A percentile compares a stretch with the other conserved stretches of the same genome.
Evolutionary conservation across 768 basidiomycete species (phyloP).

Genomic region (Imleria badia): DNA sequence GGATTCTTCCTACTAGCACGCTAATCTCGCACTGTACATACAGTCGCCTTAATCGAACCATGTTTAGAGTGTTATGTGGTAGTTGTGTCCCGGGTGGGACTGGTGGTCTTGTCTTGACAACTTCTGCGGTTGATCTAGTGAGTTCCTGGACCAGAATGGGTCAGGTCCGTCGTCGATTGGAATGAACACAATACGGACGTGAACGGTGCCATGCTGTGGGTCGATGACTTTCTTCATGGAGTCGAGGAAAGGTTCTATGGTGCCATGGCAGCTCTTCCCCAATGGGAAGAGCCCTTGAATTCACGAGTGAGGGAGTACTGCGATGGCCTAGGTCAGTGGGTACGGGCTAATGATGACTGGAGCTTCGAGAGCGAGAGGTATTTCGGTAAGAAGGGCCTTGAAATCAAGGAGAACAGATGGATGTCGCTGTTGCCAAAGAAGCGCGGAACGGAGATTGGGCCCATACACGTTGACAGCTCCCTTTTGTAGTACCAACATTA

Average conservation of each 20-base stretch:
- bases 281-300: constrained; percentile 44
- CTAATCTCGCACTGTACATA: no score
- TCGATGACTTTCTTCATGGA: constrained; percentile 2
- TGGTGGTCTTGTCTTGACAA: no score
- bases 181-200: constrained; percentile 31
- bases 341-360: constrained; percentile 50
- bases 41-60: no score
- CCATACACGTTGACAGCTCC: constrained; percentile 13
- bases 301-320: constrained; percentile 41
- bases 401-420: constrained; percentile 32
- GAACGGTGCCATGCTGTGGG: constrained; percentile 20
- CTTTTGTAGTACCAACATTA: no score
- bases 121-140: no score
- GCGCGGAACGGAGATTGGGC: constrained; percentile 4
- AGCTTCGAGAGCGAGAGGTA: constrained; percentile 48
- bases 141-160: no score
- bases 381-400: constrained; percentile 36
- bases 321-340: constrained; percentile 51
- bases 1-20: no score
- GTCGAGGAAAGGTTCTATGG: constrained; percentile 4
- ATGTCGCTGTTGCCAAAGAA: constrained; percentile 33
- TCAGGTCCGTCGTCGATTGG: no score
- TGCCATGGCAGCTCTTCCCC: constrained; percentile 29
- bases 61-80: no score
- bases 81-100: no score